Percentiles rank a stretch among this genome's conserved stretches.
Conservation (phyloP, 495 filamentous ascomycete genomes). For the Filosporella fistucella region DNA sequence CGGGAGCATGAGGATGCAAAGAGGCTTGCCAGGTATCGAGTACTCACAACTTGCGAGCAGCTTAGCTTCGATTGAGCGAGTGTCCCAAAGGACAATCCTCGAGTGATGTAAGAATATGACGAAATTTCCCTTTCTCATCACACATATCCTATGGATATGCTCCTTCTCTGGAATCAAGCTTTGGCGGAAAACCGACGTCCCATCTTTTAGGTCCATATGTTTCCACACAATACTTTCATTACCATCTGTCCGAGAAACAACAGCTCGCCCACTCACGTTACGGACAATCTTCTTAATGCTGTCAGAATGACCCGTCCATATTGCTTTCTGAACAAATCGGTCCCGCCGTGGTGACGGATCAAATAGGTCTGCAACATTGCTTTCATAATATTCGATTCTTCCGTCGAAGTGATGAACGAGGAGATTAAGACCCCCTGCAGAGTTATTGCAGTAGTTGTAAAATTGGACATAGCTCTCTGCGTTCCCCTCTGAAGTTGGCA, state of each 20-base stretch:
- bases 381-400: slow-evolving; percentile 74
- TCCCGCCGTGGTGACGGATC: slow-evolving; percentile 67
- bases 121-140: slow-evolving; percentile 70
- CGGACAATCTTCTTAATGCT: slow-evolving; percentile 81
- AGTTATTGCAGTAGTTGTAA: slow-evolving; percentile 62
- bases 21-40: slow-evolving; percentile 61
- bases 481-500: slow-evolving; percentile 41
- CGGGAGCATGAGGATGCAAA: slow-evolving; percentile 78
- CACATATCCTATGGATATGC: slow-evolving; percentile 78
- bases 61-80: slow-evolving; percentile 48
- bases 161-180: slow-evolving; percentile 65
- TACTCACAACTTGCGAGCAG: slow-evolving; percentile 57
- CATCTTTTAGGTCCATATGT: slow-evolving; percentile 44
- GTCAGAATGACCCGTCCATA: slow-evolving; percentile 82
- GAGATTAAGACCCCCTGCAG: slow-evolving; percentile 62
- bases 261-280: slow-evolving; percentile 71
- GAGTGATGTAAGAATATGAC: slow-evolving; percentile 76
- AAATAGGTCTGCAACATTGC: slow-evolving; percentile 73
- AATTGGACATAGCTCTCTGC: slow-evolving; percentile 63
- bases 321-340: slow-evolving; percentile 51
- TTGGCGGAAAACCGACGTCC: slow-evolving; percentile 57
- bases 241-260: slow-evolving; percentile 75
- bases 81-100: slow-evolving; percentile 80
- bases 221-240: slow-evolving; percentile 83
- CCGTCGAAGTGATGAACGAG: slow-evolving; percentile 87